phyloP scores from a whole-genome alignment of 2,329 filamentous ascomycete genomes.

The Calonectria pauciramosa region DNA sequence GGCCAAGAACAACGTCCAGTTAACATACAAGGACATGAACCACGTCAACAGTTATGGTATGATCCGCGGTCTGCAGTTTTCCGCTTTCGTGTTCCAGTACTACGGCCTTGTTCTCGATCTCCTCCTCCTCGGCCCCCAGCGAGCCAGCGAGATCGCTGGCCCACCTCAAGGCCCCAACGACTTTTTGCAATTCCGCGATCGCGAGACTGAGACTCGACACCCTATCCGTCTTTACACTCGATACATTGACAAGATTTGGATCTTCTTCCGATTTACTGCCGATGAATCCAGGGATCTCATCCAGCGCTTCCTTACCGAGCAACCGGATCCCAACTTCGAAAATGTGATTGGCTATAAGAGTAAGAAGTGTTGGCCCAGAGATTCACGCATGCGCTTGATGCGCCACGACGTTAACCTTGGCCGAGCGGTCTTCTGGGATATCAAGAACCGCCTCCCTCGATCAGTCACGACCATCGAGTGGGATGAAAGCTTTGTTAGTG shows the following conservation, averaged over 20 bases:
- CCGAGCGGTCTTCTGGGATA: slow-evolving; percentile 97
- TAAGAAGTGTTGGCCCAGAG: slow-evolving; percentile 99
- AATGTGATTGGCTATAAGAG: slow-evolving; percentile 99
- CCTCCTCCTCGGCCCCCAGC: slow-evolving; percentile 89
- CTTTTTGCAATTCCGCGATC: slow-evolving; percentile 96
- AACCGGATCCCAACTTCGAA: slow-evolving; percentile 98
- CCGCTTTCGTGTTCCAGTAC: slow-evolving; percentile 98
- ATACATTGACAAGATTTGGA: slow-evolving; percentile 99
- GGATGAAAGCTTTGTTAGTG: slow-evolving; percentile 98
- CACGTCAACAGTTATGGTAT: slow-evolving; percentile 99
- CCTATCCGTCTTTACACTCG: slow-evolving; percentile 97
- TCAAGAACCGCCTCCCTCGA: slow-evolving; percentile 95
- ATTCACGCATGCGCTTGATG: slow-evolving; percentile 98
- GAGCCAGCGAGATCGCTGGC: slow-evolving; percentile 97
- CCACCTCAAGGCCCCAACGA: slow-evolving; percentile 95
- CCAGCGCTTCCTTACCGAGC: slow-evolving; percentile 96
- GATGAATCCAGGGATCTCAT: slow-evolving; percentile 97
- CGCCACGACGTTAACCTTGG: slow-evolving; percentile 98
- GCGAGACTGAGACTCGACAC: slow-evolving; percentile 91
- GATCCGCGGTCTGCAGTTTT: slow-evolving; percentile 98
- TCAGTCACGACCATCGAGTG: slow-evolving; percentile 98
- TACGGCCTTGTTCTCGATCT: slow-evolving; percentile 97
- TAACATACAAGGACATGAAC: slow-evolving; percentile 99
- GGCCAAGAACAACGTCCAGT: slow-evolving; percentile 98
- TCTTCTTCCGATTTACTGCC: slow-evolving; percentile 93